phyloP scores from a whole-genome alignment of 2,329 filamentous ascomycete genomes.

The Botrytis fabae region DNA sequence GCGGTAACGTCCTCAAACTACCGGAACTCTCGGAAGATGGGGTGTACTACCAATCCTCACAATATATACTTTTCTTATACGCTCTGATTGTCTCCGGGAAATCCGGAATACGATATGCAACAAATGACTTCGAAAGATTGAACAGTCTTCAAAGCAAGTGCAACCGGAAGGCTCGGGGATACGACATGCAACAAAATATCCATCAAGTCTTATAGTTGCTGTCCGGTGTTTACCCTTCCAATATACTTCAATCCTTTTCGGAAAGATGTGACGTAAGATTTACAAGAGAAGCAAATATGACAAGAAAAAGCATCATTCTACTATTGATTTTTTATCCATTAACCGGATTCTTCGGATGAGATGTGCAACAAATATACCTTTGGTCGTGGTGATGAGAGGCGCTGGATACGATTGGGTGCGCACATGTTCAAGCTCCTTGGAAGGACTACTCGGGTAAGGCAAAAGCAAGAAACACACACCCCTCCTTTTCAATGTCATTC shows the following conservation, averaged over 20 bases:
- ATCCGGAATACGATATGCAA: neutral
- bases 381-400: neutral
- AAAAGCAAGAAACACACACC: neutral
- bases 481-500: neutral
- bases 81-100: neutral
- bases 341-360: neutral
- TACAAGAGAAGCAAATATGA: neutral
- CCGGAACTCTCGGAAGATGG: neutral
- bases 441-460: neutral
- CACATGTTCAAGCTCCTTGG: neutral
- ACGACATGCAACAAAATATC: neutral
- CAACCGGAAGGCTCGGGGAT: neutral
- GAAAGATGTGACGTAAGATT: neutral
- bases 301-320: neutral
- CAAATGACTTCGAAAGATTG: neutral
- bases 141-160: neutral
- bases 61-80: neutral
- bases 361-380: neutral
- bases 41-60: neutral
- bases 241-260: neutral
- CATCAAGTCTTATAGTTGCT: neutral
- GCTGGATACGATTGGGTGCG: neutral
- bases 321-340: neutral
- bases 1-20: neutral
- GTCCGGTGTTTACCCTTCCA: neutral